Evolutionary conservation across 202 grass and related monocot genomes (phyloP), one percentile per base, ranked within the genome.

Genomic region (Carex sylvatica): DNA sequence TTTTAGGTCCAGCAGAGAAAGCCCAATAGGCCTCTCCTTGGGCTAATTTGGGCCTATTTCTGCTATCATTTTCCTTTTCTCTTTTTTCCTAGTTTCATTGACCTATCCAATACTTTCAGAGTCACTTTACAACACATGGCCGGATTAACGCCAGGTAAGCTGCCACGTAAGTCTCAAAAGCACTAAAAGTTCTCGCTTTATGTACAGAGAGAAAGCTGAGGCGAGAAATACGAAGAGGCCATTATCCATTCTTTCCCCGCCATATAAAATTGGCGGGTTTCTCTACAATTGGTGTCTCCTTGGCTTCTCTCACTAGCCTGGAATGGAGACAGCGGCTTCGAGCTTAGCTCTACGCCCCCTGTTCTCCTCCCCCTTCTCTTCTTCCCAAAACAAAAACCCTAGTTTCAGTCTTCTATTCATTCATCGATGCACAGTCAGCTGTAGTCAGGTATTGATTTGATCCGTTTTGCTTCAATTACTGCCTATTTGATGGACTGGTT

Each of bases 331-430:
- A 20, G 70, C 65, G 59, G 84, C 83, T 83, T 86, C 78, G 52
- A 81, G 81, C 40, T 88, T 70, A 15, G 76, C 84, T 52, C 78
- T 61, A 26, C 76, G 78, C 65, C 82, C 87, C 28, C 88, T 87
- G 80, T 16, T 78, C 61, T 74, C 71, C 28, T 61, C 71, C 36
- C 88, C 83, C 83, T 9, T 76, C 67, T 75, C 84, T 56, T 70
- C 71, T 71, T 84, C 78, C 1, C n/a, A 61, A 9, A 82, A 55
- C 22, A 36, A 14, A 13, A 47, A 5, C 19, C 63, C 19, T 61
- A 23, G 20, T 28, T 19, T 49, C 4, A 20, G 46, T 83, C 66
- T 52, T 20, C 64, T 71, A 47, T 82, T 68, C 61, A 23, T 40
- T 51, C 80, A 33, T 82, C 80, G 28, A 55, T 67, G 65, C 63